phyloP scores from a whole-genome alignment of 2,329 filamentous ascomycete species.

The Thielaviopsis ethacetica region DNA sequence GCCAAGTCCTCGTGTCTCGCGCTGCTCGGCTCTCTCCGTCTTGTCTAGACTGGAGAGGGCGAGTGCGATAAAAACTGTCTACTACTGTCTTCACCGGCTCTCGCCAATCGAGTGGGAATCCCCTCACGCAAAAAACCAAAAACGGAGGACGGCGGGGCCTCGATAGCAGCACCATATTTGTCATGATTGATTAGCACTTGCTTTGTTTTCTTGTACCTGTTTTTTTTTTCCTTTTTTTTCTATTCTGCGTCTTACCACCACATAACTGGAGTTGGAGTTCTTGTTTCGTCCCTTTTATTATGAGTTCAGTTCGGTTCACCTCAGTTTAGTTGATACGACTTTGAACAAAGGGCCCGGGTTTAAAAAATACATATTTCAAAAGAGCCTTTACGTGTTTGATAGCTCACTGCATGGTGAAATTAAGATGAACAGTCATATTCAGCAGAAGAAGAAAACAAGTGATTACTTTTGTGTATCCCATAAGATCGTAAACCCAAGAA shows the following conservation, averaged over 20 bases:
- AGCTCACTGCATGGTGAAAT: background rate
- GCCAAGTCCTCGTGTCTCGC: background rate
- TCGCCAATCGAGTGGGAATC: background rate
- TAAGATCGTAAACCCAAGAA: slow-evolving; percentile 2
- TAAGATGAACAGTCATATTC: background rate
- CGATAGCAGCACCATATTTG: background rate
- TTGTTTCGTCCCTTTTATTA: slow-evolving; percentile 5
- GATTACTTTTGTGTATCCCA: slow-evolving; percentile 10
- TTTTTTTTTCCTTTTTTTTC: slow-evolving; percentile 6
- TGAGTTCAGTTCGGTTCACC: background rate
- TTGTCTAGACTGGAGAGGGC: no score
- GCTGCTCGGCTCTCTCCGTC: background rate
- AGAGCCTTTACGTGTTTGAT: background rate
- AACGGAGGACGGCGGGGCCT: background rate
- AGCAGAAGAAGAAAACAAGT: background rate
- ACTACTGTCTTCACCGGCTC: background rate
- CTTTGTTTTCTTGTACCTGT: background rate
- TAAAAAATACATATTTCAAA: slow-evolving; percentile 5
- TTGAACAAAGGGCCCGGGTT: slow-evolving; percentile 10
- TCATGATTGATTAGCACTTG: background rate
- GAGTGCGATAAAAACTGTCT: no score
- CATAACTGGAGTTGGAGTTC: slow-evolving; percentile 12
- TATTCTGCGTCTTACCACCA: background rate
- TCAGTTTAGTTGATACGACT: slow-evolving; percentile 10
- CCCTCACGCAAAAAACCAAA: background rate